These are phyloP conservation scores for Antrodiella citrinella DNA, from an alignment of 768 basidiomycete species.

Conservation along the genomic window DNA sequence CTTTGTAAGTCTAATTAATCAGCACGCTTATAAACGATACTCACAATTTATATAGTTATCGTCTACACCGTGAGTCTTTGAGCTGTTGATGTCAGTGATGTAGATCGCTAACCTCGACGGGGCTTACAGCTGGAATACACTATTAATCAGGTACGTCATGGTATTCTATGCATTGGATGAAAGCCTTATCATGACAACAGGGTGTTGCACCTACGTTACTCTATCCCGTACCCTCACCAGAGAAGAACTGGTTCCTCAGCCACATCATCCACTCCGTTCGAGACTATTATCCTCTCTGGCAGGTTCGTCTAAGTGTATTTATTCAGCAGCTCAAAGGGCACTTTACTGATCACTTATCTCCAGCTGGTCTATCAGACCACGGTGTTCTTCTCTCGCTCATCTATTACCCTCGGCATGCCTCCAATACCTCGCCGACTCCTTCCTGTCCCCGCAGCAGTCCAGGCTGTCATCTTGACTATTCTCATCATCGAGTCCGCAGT, in stretches of 20 bases:
- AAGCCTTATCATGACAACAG: slow-evolving; percentile 30
- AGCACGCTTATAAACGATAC: not conserved
- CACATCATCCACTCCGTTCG: slow-evolving; percentile 75
- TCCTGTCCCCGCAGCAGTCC: slow-evolving; percentile 67
- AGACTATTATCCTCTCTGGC: slow-evolving; percentile 96
- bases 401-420: slow-evolving; percentile 78
- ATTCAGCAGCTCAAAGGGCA: not conserved
- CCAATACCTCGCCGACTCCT: slow-evolving; percentile 65
- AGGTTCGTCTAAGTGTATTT: slow-evolving; percentile 38
- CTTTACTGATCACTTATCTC: not conserved
- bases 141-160: slow-evolving; percentile 68
- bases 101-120: not conserved
- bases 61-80: slow-evolving; percentile 47
- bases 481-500: slow-evolving; percentile 61
- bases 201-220: slow-evolving; percentile 87
- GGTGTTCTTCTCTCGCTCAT: slow-evolving; percentile 90
- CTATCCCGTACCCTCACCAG: slow-evolving; percentile 70
- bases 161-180: not conserved
- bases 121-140: slow-evolving; percentile 84
- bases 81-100: slow-evolving; percentile 32
- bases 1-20: slow-evolving; percentile 50
- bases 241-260: slow-evolving; percentile 54
- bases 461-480: slow-evolving; percentile 55
- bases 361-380: slow-evolving; percentile 84
- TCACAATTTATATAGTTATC: slow-evolving; percentile 32